Evolutionary conservation across 108 stramenopile genomes (phyloP).

Genomic region (Stephanodiscus minutulus): DNA sequence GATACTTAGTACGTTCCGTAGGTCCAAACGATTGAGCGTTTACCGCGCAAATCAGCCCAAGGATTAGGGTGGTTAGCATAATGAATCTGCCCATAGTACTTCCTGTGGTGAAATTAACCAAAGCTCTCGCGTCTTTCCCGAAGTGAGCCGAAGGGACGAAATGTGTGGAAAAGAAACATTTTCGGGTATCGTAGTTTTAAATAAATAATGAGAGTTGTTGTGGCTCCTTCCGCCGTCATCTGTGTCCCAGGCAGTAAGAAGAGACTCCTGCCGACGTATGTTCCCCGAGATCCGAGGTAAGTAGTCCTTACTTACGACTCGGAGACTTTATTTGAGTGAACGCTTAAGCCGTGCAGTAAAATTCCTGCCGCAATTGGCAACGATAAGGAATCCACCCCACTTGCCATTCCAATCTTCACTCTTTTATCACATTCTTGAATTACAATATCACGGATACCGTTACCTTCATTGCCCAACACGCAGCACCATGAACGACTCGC

Average conservation of each 20-base stretch:
- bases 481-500: constrained; percentile 60
- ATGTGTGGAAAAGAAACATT: not conserved
- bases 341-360: constrained; percentile 64
- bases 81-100: not conserved
- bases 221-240: constrained; percentile 6
- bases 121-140: no score
- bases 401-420: constrained; percentile 62
- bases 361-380: constrained; percentile 78
- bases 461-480: constrained; percentile 75
- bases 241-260: no score
- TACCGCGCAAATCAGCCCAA: constrained; percentile 2
- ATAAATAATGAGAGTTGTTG: no score
- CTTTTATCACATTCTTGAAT: constrained; percentile 50
- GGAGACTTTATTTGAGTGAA: no score
- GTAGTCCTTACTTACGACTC: no score
- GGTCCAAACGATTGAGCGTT: not conserved
- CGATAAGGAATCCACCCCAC: constrained; percentile 71
- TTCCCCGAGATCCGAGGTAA: no score
- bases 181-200: no score
- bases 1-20: not conserved
- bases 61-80: not conserved
- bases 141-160: not conserved
- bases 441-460: constrained; percentile 64
- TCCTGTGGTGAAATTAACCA: no score
- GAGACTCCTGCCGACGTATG: no score